Percentiles rank a stretch among this genome's conserved stretches.
Evolutionary conservation across 495 filamentous ascomycete genomes (phyloP).

Genomic region (Hypoxylon intermedium): DNA sequence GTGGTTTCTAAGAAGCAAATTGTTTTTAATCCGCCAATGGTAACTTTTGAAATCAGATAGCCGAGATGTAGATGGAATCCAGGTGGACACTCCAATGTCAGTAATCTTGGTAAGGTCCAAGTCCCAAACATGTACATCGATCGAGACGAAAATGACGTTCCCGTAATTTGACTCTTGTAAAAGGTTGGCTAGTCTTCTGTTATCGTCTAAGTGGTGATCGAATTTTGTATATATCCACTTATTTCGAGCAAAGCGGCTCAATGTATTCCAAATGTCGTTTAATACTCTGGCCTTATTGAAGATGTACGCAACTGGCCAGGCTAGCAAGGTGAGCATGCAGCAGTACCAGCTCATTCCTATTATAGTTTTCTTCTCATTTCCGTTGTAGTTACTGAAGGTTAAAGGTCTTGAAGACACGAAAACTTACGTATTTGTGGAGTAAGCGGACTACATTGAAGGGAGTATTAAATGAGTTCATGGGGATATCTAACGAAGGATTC

Average conservation of each 20-base stretch:
- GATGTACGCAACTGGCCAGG: not conserved
- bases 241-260: not conserved
- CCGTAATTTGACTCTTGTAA: not conserved
- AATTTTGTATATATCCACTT: not conserved
- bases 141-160: not conserved
- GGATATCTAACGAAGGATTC: not conserved
- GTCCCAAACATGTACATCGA: constrained; percentile 1
- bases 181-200: not conserved
- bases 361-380: not conserved
- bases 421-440: no score
- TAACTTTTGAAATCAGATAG: not conserved
- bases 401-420: not conserved
- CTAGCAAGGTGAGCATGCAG: not conserved
- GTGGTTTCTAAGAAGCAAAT: not conserved
- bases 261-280: not conserved
- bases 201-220: not conserved
- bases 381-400: not conserved
- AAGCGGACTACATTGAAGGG: no score
- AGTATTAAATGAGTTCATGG: no score
- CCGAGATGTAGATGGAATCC: not conserved
- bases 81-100: constrained; percentile 14
- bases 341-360: not conserved
- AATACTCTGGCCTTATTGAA: not conserved
- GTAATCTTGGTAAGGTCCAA: constrained; percentile 1
- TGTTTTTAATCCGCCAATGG: constrained; percentile 17